phyloP scores from a whole-genome alignment of 805 yeast species.

The Candida quercuum region DNA sequence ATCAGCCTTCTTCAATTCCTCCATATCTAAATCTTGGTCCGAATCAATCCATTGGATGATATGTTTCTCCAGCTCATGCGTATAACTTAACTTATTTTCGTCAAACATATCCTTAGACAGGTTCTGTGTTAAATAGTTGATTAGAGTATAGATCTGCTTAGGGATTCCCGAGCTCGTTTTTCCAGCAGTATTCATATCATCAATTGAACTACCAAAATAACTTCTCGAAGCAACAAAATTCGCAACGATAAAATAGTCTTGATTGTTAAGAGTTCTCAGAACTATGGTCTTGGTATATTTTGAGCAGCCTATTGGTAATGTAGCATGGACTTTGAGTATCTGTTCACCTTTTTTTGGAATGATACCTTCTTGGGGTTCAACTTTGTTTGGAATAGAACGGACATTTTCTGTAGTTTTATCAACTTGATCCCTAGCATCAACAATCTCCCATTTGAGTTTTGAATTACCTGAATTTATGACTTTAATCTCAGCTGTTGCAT shows the following conservation, averaged over 20 bases:
- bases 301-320: slow-evolving; percentile 23
- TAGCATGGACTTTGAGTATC: slow-evolving; percentile 17
- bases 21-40: slow-evolving; percentile 15
- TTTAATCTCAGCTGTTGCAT: slow-evolving; percentile 19
- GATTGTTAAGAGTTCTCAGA: slow-evolving; percentile 23
- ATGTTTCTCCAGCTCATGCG: slow-evolving; percentile 18
- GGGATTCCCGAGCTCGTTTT: slow-evolving; percentile 26
- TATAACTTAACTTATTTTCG: slow-evolving; percentile 14
- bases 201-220: slow-evolving; percentile 28
- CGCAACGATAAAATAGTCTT: slow-evolving; percentile 28
- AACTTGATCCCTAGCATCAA: slow-evolving; percentile 25
- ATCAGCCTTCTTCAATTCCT: slow-evolving; percentile 15
- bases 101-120: slow-evolving; percentile 23
- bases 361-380: slow-evolving; percentile 25
- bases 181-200: slow-evolving; percentile 19
- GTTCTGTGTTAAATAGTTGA: slow-evolving; percentile 24
- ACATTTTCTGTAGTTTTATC: slow-evolving; percentile 17
- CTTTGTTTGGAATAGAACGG: slow-evolving; percentile 11
- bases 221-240: slow-evolving; percentile 20
- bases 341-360: slow-evolving; percentile 24
- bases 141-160: slow-evolving; percentile 24
- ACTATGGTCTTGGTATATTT: slow-evolving; percentile 21
- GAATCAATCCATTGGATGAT: slow-evolving; percentile 17
- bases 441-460: slow-evolving; percentile 32
- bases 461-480: slow-evolving; percentile 33